phyloP scores from a whole-genome alignment of 2,329 filamentous ascomycete species.

The Clonostachys solani region DNA sequence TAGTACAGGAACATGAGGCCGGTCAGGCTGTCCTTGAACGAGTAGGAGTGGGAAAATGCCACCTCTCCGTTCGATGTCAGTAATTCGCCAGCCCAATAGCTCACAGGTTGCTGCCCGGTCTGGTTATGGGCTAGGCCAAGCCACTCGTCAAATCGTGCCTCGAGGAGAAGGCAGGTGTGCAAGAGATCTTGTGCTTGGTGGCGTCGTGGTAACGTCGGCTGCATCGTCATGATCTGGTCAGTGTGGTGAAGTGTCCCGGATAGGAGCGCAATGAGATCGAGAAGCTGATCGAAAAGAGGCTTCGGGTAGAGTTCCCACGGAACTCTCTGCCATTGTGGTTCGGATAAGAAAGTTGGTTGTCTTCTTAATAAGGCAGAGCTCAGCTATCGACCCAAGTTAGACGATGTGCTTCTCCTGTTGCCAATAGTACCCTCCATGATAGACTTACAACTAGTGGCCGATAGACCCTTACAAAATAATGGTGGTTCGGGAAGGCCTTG shows the following conservation, averaged over 20 bases:
- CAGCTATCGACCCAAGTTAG: conserved; percentile 23
- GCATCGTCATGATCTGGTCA: conserved; percentile 33
- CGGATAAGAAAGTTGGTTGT: conserved; percentile 44
- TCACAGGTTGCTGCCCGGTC: conserved; percentile 16
- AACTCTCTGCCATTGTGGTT: conserved; percentile 42
- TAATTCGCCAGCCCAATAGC: conserved; percentile 33
- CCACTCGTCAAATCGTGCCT: conserved; percentile 45
- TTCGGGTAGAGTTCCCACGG: conserved; percentile 51
- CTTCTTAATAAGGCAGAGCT: conserved; percentile 43
- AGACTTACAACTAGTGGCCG: conserved; percentile 45
- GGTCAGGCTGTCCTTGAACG: conserved; percentile 36
- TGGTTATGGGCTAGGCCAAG: conserved; percentile 18
- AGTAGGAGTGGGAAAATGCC: conserved; percentile 39
- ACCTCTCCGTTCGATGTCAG: conserved; percentile 19
- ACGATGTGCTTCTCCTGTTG: not conserved
- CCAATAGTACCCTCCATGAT: not conserved
- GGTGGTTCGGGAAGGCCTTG: conserved; percentile 47
- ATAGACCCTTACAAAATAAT: conserved; percentile 53
- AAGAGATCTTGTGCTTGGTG: conserved; percentile 43
- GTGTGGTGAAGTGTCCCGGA: conserved; percentile 40
- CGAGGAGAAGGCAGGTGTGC: conserved; percentile 39
- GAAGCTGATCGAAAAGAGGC: conserved; percentile 42
- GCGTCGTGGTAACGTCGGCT: conserved; percentile 33
- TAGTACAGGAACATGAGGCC: conserved; percentile 47
- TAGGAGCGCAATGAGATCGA: conserved; percentile 44